These are phyloP conservation scores for Rauvolfia tetraphylla DNA, from an alignment of 257 asterid species.

Conservation along the genomic window DNA sequence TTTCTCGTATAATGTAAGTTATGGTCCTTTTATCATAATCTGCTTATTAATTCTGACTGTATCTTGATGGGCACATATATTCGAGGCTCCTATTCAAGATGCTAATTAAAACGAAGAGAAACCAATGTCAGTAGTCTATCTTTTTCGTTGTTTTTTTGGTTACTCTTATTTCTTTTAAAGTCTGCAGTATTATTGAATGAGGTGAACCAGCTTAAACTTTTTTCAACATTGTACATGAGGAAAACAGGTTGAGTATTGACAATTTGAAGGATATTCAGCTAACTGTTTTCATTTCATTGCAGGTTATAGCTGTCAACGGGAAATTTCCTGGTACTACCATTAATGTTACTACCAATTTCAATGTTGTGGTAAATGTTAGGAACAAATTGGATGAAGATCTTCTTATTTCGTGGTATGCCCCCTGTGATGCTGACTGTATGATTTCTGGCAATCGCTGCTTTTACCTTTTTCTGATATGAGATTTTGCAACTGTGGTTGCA, in stretches of 20 bases:
- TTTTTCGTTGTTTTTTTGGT: no score
- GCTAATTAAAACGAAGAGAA: no score
- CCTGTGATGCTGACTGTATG: neutral
- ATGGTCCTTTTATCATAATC: neutral
- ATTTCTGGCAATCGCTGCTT: neutral
- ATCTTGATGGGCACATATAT: neutral
- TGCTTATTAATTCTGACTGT: neutral
- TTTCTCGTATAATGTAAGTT: neutral
- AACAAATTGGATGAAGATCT: constrained; percentile 78
- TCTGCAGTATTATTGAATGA: neutral
- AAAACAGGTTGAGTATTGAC: neutral
- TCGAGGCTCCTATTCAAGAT: no score
- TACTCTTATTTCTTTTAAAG: no score
- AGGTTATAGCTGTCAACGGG: constrained; percentile 89
- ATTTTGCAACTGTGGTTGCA: constrained; percentile 18
- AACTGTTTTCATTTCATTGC: constrained; percentile 16
- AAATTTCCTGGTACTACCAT: constrained; percentile 79
- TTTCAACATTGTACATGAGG: neutral
- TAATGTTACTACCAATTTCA: constrained; percentile 84
- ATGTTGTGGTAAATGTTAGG: constrained; percentile 77
- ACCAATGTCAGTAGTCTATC: neutral
- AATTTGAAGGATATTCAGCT: neutral
- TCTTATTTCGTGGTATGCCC: constrained; percentile 72
- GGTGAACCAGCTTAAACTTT: neutral
- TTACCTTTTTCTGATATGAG: neutral